Evolutionary conservation across 306 rosid species (phyloP), one percentile per base, ranked within the genome.

Genomic region (Castanea mollissima): DNA sequence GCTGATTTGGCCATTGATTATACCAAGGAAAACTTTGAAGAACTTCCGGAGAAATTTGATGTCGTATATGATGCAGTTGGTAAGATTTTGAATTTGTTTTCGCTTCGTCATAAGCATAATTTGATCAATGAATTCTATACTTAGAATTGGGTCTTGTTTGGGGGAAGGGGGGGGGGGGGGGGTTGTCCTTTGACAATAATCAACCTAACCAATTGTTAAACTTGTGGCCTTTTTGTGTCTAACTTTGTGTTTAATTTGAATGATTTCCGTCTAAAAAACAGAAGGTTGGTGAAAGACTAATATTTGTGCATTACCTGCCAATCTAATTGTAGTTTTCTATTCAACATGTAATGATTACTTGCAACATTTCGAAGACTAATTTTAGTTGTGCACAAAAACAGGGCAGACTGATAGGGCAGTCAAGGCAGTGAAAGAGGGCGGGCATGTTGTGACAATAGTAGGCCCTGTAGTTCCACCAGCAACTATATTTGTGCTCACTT

Each of bases 351-450:
- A 38, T 38, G 46, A 38, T 38, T 38, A 38, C 46, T 38, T 38
- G 46, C 8, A 38, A 38, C 46, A 7, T 38, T 1, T 49, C 1
- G 4, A 3, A 12, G 54, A 49, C 54, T 49, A 49, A 49, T 49
- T 49, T 38, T 49, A 2, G 16, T 5, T 16, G 12, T 25, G 55
- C 20, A 60, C 21, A 18, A 71, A 21, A n/a, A 58, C 83, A 92
- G 98, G 94, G 4, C 46, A 90, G 71, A 1, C 72, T 52, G 90
- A 89, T 1, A 87, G 78, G 32, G 95, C 87, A 0, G 23, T 86
- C 21, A 89, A 91, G 85, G 97, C 82, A 0, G 29, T 89, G 9
- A 91, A 93, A 31, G 97, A 93, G 80, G 97, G 85, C 3, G 98
- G 95, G 41, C 85, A 84, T 62, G 86, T 79, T 0, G 90, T 91